A percentile compares a stretch with the other conserved stretches of the same genome.
These are phyloP conservation scores for Collybia mongolica DNA, from an alignment of 768 basidiomycete species.

Conservation along the genomic window DNA sequence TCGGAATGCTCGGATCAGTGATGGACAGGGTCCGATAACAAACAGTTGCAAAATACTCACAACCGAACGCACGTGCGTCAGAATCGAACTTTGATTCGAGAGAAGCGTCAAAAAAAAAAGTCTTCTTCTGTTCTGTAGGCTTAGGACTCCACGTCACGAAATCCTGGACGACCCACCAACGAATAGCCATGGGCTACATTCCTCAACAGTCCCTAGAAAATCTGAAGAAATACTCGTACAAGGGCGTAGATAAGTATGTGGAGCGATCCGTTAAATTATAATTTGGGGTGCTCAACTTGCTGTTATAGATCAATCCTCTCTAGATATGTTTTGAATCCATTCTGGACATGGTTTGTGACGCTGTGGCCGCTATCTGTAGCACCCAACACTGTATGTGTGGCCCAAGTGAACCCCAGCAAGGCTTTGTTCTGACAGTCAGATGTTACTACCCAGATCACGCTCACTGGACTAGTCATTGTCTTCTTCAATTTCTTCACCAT, in stretches of 20 bases:
- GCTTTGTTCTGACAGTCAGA: constrained; percentile 1
- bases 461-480: constrained; percentile 80
- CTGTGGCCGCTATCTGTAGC: constrained; percentile 84
- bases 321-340: constrained; percentile 74
- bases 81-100: no score
- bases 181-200: constrained; percentile 57
- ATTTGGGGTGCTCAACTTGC: constrained; percentile 5
- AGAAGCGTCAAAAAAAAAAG: not conserved
- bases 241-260: constrained; percentile 75
- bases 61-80: no score
- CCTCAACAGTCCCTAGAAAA: constrained; percentile 68
- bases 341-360: constrained; percentile 91
- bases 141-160: no score
- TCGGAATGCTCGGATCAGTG: no score
- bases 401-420: not conserved
- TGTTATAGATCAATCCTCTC: constrained; percentile 68
- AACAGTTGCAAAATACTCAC: no score
- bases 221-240: constrained; percentile 77
- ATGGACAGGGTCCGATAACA: no score
- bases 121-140: not conserved
- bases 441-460: constrained; percentile 70
- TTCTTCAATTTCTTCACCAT: constrained; percentile 82
- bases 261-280: not conserved
- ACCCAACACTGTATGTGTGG: constrained; percentile 76
- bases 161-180: constrained; percentile 4